Percentiles rank a stretch among this genome's conserved stretches.
These are phyloP conservation scores for Salvia splendens DNA, from an alignment of 257 asterid species.

Conservation along the genomic window DNA sequence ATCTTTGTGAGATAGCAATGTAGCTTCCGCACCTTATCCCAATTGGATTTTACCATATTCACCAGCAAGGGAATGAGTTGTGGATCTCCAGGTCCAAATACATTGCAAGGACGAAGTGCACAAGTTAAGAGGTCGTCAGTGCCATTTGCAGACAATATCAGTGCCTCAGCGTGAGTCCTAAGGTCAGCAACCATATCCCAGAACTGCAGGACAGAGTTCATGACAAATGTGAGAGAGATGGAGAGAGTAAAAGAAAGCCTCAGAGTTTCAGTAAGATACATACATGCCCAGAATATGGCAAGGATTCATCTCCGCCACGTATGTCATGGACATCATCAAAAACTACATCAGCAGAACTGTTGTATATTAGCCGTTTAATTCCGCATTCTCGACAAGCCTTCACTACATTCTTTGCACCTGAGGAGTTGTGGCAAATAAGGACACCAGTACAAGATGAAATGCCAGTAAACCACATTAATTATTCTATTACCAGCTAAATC, in stretches of 20 bases:
- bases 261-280: slow-evolving; percentile 33
- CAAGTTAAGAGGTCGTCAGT: slow-evolving; percentile 81
- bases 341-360: slow-evolving; percentile 82
- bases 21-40: slow-evolving; percentile 74
- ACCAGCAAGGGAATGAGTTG: slow-evolving; percentile 61
- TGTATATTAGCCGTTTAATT: slow-evolving; percentile 68
- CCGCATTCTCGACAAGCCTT: slow-evolving; percentile 78
- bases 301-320: slow-evolving; percentile 67
- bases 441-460: slow-evolving; percentile 19
- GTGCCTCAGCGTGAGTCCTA: slow-evolving; percentile 87
- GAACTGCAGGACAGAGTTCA: slow-evolving; percentile 47
- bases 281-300: slow-evolving; percentile 77
- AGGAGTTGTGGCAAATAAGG: slow-evolving; percentile 21
- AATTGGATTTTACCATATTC: slow-evolving; percentile 62
- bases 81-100: slow-evolving; percentile 84
- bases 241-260: slow-evolving; percentile 25
- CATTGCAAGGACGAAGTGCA: slow-evolving; percentile 81
- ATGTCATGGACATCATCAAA: slow-evolving; percentile 57
- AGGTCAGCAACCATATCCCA: slow-evolving; percentile 75
- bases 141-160: slow-evolving; percentile 70
- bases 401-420: slow-evolving; percentile 80
- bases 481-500: slow-evolving; percentile 21
- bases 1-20: slow-evolving; percentile 21
- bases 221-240: slow-evolving; percentile 10
- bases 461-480: slow-evolving; percentile 16